Base-by-base conservation (phyloP, 2,329 filamentous ascomycete genomes). In the Colletotrichum chlorophyti region DNA sequence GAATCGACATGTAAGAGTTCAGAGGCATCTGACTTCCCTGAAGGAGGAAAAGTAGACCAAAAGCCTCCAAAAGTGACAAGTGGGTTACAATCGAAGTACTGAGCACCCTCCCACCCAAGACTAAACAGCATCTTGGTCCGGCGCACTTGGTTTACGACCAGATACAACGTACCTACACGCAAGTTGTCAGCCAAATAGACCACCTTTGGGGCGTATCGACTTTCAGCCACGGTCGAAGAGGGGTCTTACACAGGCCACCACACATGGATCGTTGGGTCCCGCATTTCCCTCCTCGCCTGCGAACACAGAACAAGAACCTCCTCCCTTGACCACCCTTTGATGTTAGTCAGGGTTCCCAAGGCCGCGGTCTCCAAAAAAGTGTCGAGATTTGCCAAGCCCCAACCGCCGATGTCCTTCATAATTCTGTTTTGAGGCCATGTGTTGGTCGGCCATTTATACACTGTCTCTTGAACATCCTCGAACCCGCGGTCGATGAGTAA, bases 281-380 rank as follows among this genome's bases (percentile, higher is more conserved):
- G 62, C 41, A 70, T 49, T 21, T 70, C 68, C 42, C 60, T 64
- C 11, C 65, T 61, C 1, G 67, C 67, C 6, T 58, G 14, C 1
- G 63, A 58, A 15, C 65, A 63, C 11, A 70, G 65, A 43, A 64
- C 58, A 19, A 54, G 24, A 38, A 68, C 66, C 46, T 74, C 67
- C n/a, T 72, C 71, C 8, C 62, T 43, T 15, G 52, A 67, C 74
- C 74, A 76, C 6, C 69, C 70, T 24, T 76, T 65, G 38, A 68
- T 69, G 9, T 70, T 69, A 2, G 74, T 77, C 48, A 75, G 70
- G 12, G 73, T 63, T 4, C 72, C 74, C 45, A 76, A 64, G n/a
- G 65, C 68, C 32, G 75, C 70, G 6, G 69, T 67, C 64, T 76
- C 71, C 17, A 70, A 65, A 7, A 72, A 74, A 21, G 58, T 58